Conservation (phyloP, 1,139 yeast species). For the Yamadazyma triangularis region DNA sequence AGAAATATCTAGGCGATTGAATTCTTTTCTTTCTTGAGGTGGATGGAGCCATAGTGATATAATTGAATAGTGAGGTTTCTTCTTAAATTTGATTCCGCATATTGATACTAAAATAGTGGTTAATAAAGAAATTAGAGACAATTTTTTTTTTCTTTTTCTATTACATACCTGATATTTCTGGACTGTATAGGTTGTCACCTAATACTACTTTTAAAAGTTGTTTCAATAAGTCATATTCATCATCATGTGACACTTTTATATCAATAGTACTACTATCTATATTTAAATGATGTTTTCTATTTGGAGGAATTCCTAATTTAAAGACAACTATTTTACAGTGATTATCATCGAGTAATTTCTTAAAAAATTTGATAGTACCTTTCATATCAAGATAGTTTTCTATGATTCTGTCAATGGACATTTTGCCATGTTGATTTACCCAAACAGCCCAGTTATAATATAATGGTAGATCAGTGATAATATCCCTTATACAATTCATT, state of each 20-base stretch:
- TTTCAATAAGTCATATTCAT: conserved; percentile 11
- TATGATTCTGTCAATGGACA: conserved; percentile 8
- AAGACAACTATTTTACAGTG: conserved; percentile 10
- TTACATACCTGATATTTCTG: conserved; percentile 13
- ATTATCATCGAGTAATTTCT: conserved; percentile 3
- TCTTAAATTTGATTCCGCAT: conserved; percentile 18
- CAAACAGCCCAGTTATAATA: conserved; percentile 19
- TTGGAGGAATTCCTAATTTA: conserved; percentile 14
- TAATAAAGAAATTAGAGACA: conserved; percentile 1
- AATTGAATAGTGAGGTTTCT: conserved; percentile 14
- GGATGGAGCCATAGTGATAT: conserved; percentile 20
- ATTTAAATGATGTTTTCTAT: conserved; percentile 8
- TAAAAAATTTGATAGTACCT: conserved; percentile 6
- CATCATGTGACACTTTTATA: conserved; percentile 8
- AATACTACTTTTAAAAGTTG: conserved; percentile 8
- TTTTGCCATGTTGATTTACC: conserved; percentile 6
- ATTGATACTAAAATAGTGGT: conserved; percentile 11
- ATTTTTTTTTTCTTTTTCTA: no score
- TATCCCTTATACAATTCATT: conserved; percentile 9
- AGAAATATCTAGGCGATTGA: conserved; percentile 7
- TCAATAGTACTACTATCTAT: conserved; percentile 10
- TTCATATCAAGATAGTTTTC: conserved; percentile 16
- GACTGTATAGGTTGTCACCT: conserved; percentile 13
- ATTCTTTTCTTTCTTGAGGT: conserved; percentile 9
- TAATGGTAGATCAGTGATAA: conserved; percentile 12